phyloP scores from a whole-genome alignment of 257 asterid genomes.

The Solanum microdontum region DNA sequence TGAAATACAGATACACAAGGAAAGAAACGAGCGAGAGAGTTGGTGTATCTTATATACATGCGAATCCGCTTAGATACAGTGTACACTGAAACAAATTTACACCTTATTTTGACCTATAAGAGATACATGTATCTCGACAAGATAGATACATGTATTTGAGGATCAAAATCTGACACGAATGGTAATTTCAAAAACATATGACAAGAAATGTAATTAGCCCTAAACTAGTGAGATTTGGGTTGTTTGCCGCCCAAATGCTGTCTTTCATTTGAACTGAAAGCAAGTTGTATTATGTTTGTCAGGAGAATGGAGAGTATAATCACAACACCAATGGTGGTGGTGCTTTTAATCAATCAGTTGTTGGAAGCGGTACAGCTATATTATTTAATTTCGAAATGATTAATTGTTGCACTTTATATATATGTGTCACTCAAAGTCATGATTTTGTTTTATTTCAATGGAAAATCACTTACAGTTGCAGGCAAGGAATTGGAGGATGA shows the following conservation, averaged over 20 bases:
- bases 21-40: too few species aligned
- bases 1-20: too few species aligned
- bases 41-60: too few species aligned
- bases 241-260: too few species aligned
- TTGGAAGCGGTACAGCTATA: conserved; percentile 48
- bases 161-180: too few species aligned
- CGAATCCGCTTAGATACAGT: fast-evolving
- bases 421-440: background rate
- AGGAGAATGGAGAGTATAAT: conserved; percentile 41
- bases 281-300: conserved; percentile 1
- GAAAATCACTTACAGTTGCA: conserved; percentile 14
- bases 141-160: too few species aligned
- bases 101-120: too few species aligned
- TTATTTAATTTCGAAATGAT: background rate
- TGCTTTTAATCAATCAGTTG: conserved; percentile 26
- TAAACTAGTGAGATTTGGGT: background rate
- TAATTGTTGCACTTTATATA: background rate
- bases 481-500: conserved; percentile 62
- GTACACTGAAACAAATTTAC: too few species aligned
- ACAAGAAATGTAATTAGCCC: too few species aligned
- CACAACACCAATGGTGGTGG: conserved; percentile 26
- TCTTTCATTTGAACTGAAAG: background rate
- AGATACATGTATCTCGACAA: too few species aligned
- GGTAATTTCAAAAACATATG: too few species aligned
- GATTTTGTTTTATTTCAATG: background rate